These are phyloP conservation scores for Crithidia acanthocephali DNA, from an alignment of 208 protist genomes.

Conservation along the genomic window DNA sequence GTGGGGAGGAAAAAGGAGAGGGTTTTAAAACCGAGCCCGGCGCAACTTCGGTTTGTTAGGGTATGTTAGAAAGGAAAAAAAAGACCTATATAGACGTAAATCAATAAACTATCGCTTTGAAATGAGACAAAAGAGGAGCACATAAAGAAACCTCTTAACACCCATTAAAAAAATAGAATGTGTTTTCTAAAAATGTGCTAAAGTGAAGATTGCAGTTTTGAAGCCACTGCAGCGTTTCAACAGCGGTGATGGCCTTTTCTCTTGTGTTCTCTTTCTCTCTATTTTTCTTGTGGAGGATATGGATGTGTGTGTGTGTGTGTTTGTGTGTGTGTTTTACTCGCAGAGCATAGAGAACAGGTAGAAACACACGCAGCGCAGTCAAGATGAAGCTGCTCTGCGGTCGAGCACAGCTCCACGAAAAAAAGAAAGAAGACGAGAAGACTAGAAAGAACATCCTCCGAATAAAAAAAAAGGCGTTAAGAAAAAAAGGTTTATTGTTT, in stretches of 20 bases:
- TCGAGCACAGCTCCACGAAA: background rate
- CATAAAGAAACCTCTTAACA: too few relatives aligned
- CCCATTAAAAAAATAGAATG: background rate
- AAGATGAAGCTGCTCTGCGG: too few relatives aligned
- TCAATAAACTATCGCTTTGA: background rate
- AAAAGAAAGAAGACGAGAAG: background rate
- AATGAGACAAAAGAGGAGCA: background rate
- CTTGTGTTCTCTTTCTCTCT: background rate
- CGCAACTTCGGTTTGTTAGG: background rate
- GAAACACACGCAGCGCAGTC: background rate
- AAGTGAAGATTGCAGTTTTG: background rate
- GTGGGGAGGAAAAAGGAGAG: background rate
- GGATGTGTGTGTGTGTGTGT: background rate
- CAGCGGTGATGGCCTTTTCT: conserved; percentile 1
- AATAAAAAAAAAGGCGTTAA: background rate
- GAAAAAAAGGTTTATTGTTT: too few relatives aligned
- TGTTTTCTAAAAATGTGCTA: background rate
- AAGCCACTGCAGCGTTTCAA: background rate
- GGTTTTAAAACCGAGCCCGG: background rate
- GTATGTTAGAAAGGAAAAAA: background rate
- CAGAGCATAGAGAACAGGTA: background rate
- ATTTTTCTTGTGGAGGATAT: too few relatives aligned
- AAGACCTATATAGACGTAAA: background rate
- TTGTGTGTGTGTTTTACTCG: background rate
- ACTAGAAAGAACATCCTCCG: too few relatives aligned